Percentiles rank a stretch among this genome's conserved stretches.
phyloP scores from a whole-genome alignment of 768 basidiomycete species.

The Collybia sordida region DNA sequence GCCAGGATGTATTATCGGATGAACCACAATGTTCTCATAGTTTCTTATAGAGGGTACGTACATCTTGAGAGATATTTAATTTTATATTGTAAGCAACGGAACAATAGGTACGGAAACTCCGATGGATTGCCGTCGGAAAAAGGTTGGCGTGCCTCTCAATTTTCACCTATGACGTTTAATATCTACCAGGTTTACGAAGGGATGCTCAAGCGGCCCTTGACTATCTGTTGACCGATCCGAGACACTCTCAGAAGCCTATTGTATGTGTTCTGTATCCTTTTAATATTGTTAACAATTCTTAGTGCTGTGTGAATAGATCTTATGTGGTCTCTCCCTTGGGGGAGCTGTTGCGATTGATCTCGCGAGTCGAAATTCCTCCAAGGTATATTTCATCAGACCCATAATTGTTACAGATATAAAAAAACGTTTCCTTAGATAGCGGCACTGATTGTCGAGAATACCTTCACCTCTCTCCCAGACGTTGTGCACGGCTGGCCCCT shows the following conservation, averaged over 20 bases:
- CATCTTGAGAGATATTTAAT: not conserved
- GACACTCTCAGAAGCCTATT: slow-evolving; percentile 58
- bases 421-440: slow-evolving; percentile 40
- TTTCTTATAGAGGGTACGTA: slow-evolving; percentile 84
- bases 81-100: not conserved
- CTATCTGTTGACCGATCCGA: slow-evolving; percentile 56
- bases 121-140: slow-evolving; percentile 79
- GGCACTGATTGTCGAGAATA: slow-evolving; percentile 84
- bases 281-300: not conserved
- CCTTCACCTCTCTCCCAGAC: slow-evolving; percentile 78
- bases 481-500: slow-evolving; percentile 69
- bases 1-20: slow-evolving; percentile 64
- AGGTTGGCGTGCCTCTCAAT: slow-evolving; percentile 39
- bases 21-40: slow-evolving; percentile 83
- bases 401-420: not conserved
- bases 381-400: slow-evolving; percentile 35
- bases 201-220: slow-evolving; percentile 83
- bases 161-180: not conserved
- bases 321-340: slow-evolving; percentile 80
- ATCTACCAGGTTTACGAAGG: slow-evolving; percentile 56
- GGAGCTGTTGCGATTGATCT: slow-evolving; percentile 89
- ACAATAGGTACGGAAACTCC: slow-evolving; percentile 70
- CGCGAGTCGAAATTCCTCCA: slow-evolving; percentile 63
- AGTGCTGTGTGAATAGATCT: slow-evolving; percentile 36
- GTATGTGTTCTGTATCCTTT: slow-evolving; percentile 33